Conservation (phyloP, 139 green algal genomes). For the Micractinium conductrix region DNA sequence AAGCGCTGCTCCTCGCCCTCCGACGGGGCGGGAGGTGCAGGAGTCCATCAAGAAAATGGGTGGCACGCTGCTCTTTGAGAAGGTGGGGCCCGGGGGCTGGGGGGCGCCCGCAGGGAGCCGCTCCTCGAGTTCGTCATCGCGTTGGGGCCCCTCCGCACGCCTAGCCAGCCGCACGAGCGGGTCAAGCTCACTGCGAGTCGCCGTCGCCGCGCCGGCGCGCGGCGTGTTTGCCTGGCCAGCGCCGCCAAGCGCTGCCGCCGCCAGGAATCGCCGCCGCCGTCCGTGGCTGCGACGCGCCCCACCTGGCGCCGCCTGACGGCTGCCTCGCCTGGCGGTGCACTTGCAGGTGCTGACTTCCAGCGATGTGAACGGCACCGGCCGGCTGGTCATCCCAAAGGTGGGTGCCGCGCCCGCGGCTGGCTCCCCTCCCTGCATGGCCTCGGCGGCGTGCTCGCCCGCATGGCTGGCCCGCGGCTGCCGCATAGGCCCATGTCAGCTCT, state of each 20-base stretch:
- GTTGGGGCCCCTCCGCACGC: too few relatives aligned
- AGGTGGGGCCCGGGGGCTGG: too few relatives aligned
- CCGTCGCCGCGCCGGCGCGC: too few relatives aligned
- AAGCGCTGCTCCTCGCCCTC: too few relatives aligned
- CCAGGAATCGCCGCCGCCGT: background rate
- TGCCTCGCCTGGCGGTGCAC: too few relatives aligned
- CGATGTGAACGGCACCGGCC: constrained; percentile 48
- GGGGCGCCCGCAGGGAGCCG: too few relatives aligned
- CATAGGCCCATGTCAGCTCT: too few relatives aligned
- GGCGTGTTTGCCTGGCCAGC: background rate
- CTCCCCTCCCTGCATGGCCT: background rate
- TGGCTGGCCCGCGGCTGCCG: background rate
- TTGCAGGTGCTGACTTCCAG: constrained; percentile 52
- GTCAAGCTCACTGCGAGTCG: too few relatives aligned
- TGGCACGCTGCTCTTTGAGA: constrained; percentile 62
- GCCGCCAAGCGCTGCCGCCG: background rate
- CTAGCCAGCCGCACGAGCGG: too few relatives aligned
- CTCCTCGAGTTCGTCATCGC: too few relatives aligned
- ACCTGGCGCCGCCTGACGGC: background rate
- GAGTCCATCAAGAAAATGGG: background rate
- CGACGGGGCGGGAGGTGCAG: background rate
- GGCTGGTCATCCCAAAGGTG: constrained; percentile 66
- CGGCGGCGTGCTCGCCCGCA: background rate
- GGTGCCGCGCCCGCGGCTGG: too few relatives aligned
- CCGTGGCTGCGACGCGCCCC: too few relatives aligned